Base-by-base conservation (phyloP, 1,139 yeast genomes). In the Yamadazyma mexicana region DNA sequence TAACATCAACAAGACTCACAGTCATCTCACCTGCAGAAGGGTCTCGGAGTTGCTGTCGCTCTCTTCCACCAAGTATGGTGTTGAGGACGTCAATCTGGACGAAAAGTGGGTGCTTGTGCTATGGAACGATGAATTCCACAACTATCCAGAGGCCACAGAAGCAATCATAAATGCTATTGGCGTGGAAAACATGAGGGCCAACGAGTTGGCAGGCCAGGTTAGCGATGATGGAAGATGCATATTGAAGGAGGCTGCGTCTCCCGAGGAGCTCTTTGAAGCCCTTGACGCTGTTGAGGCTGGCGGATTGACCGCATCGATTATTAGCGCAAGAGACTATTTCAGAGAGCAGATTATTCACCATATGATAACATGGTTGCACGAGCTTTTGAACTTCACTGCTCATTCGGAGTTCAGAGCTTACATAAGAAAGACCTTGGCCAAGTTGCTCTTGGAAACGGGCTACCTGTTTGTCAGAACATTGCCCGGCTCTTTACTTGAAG, bases 101-200 rank as follows among this genome's bases (percentile, higher is more conserved):
- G 54, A 62, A 16, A 38, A 43, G 29, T 79, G 77, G 66, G 62
- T 66, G 35, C 66, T 81, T 25, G 57, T 82, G 17, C 62, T 84
- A 16, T 85, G 89, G 84, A 85, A 85, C 55, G 94, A 85, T 52
- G 92, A 85, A 52, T 70, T 67, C 47, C 92, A 85, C 54, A 75
- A 79, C 50, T 74, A 73, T 48, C 66, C 71, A 1, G 66, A 68
- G 34, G 82, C 83, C 1, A 61, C 63, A 10, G 50, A 55, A 1
- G 69, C 75, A 2, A 63, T 77, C 29, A 54, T 58, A n/a, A 56
- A 64, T 2, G 75, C 73, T 2, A 55, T 62, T 1, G 61, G 59
- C 1, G 58, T 55, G 11, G 47, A 50, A 15, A 54, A 52, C 10
- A 38, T 37, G 3, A 46, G 48, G 16, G 73, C 74, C 2, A 55